Evolutionary conservation across 2,329 filamentous ascomycete species (phyloP).

Genomic region (Tolypocladium cylindrosporum): DNA sequence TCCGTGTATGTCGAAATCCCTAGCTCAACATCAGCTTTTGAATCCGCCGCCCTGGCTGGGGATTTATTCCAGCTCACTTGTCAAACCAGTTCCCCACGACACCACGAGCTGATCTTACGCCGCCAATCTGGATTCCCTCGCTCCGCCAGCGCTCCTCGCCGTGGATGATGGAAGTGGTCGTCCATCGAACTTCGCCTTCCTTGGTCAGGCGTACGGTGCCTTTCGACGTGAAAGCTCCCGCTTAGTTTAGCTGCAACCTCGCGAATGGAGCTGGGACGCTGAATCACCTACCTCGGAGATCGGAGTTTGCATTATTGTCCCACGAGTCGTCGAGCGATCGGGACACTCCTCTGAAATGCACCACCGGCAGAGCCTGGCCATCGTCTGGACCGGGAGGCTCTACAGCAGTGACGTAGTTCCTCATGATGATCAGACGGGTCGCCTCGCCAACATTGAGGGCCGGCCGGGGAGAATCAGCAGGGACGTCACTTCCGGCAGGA

Average conservation of each 20-base stretch:
- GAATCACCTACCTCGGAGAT: constrained; percentile 45
- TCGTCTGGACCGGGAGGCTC: constrained; percentile 49
- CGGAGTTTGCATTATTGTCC: constrained; percentile 60
- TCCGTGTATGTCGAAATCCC: constrained; percentile 56
- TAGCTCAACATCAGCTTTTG: constrained; percentile 12
- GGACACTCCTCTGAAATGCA: constrained; percentile 56
- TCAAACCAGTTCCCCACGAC: constrained; percentile 73
- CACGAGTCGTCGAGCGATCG: constrained; percentile 52
- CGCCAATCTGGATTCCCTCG: constrained; percentile 67
- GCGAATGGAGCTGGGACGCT: too few species aligned
- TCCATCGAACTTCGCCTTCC: constrained; percentile 67
- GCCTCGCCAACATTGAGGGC: constrained; percentile 56
- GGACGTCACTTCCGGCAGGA: constrained; percentile 28
- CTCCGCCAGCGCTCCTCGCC: constrained; percentile 66
- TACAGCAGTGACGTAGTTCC: constrained; percentile 50
- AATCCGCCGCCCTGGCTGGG: not conserved
- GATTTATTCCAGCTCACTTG: constrained; percentile 34
- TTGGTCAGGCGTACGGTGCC: constrained; percentile 55
- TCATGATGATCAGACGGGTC: constrained; percentile 60
- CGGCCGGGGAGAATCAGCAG: constrained; percentile 32
- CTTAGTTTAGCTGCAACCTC: constrained; percentile 8
- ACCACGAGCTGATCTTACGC: constrained; percentile 52
- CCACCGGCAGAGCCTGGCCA: constrained; percentile 49
- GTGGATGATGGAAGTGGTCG: constrained; percentile 51
- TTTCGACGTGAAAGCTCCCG: constrained; percentile 18